Conservation (phyloP, 306 rosid genomes). For the Corylus avellana region DNA sequence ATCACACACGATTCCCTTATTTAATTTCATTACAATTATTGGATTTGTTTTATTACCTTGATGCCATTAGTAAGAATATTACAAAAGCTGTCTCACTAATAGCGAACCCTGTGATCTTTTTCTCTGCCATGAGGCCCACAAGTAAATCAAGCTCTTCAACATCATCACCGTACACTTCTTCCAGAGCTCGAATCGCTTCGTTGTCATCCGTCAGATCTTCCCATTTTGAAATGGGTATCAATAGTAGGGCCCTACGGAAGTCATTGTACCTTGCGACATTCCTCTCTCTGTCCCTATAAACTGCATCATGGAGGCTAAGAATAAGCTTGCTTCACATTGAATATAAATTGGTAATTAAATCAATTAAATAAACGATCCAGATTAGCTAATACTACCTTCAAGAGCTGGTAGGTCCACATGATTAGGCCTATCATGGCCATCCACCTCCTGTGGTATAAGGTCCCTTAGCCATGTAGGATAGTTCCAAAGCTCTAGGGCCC, state of each 20-base stretch:
- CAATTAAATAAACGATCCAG: neutral
- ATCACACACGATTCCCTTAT: no score
- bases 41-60: conserved; percentile 34
- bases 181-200: conserved; percentile 41
- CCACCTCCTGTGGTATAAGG: conserved; percentile 36
- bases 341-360: neutral
- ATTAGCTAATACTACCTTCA: conserved; percentile 39
- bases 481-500: conserved; percentile 57
- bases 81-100: conserved; percentile 62
- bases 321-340: neutral
- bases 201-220: conserved; percentile 55
- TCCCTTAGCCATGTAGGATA: conserved; percentile 50
- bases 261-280: conserved; percentile 58
- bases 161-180: conserved; percentile 55
- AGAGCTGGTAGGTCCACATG: conserved; percentile 61
- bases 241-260: conserved; percentile 42
- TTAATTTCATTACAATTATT: no score
- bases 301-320: conserved; percentile 28
- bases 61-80: conserved; percentile 57
- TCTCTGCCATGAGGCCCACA: conserved; percentile 73
- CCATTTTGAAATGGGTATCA: conserved; percentile 62
- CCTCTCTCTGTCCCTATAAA: conserved; percentile 66
- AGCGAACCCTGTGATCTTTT: conserved; percentile 65
- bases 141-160: conserved; percentile 57
- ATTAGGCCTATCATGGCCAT: conserved; percentile 54